Percentiles rank a stretch among this genome's conserved stretches.
Conservation (phyloP, 2,329 filamentous ascomycete species). For the Sporothrix brasiliensis region DNA sequence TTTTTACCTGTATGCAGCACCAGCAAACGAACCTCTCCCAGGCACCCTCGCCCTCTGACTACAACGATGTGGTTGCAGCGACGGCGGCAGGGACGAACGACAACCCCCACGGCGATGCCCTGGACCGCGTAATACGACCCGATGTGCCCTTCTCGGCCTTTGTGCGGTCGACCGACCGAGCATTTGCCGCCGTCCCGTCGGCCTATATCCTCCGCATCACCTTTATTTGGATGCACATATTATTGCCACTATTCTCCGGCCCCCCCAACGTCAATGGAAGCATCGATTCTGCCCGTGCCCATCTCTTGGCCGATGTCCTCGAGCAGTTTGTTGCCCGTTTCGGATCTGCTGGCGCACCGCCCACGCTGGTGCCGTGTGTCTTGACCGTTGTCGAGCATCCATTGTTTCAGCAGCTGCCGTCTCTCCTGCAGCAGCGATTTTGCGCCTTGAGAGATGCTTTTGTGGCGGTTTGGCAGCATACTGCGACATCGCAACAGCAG, state of each 20-base stretch:
- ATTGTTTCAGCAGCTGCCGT: neutral
- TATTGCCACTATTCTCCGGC: neutral
- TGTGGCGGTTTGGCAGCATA: neutral
- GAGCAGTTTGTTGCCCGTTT: slow-evolving; percentile 36
- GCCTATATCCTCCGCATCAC: slow-evolving; percentile 27
- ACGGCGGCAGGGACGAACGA: neutral
- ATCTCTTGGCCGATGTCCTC: slow-evolving; percentile 22
- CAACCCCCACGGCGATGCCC: neutral
- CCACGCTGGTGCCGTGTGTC: slow-evolving; percentile 38
- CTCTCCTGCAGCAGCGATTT: slow-evolving; percentile 22
- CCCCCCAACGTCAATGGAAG: neutral
- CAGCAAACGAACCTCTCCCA: neutral
- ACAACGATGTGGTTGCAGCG: neutral
- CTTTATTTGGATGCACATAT: slow-evolving; percentile 28
- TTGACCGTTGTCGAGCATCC: slow-evolving; percentile 6
- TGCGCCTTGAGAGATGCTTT: neutral
- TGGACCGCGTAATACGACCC: slow-evolving; percentile 5
- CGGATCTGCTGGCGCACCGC: slow-evolving; percentile 38
- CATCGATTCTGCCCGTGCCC: neutral
- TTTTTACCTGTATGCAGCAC: slow-evolving; percentile 39
- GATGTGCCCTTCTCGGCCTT: slow-evolving; percentile 22
- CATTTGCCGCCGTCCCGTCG: slow-evolving; percentile 16
- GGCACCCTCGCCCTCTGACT: neutral
- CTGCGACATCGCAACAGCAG: neutral
- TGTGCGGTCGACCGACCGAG: neutral